phyloP scores from a whole-genome alignment of 2,329 filamentous ascomycete genomes.

The Teratosphaeria gauchensis region DNA sequence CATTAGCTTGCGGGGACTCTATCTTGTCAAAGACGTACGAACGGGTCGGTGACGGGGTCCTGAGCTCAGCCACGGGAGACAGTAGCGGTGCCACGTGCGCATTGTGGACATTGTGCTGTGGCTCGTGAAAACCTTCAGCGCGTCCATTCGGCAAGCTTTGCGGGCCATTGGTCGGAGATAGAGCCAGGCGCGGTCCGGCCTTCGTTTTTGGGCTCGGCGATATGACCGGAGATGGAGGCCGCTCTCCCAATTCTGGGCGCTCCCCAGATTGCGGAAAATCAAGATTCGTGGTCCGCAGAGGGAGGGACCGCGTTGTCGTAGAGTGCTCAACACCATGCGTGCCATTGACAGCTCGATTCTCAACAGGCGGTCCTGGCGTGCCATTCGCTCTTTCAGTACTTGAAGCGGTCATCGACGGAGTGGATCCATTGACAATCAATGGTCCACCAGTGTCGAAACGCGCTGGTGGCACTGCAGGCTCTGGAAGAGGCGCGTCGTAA shows the following conservation, averaged over 20 bases:
- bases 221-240: background rate
- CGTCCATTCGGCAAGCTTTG: conserved; percentile 3
- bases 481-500: conserved; percentile 7
- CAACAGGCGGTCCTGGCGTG: conserved; percentile 2
- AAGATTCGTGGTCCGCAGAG: conserved; percentile 3
- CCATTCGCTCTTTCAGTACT: conserved; percentile 9
- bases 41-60: conserved; percentile 59
- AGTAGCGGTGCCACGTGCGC: conserved; percentile 34
- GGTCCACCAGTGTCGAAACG: conserved; percentile 21
- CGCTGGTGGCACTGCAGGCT: conserved; percentile 2
- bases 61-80: conserved; percentile 65
- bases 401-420: conserved; percentile 5
- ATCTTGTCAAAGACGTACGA: conserved; percentile 44
- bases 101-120: conserved; percentile 1
- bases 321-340: background rate
- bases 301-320: conserved; percentile 11
- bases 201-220: conserved; percentile 11
- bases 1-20: conserved; percentile 17
- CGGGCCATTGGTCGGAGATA: conserved; percentile 16
- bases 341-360: conserved; percentile 1
- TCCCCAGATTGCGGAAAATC: background rate
- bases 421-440: conserved; percentile 34
- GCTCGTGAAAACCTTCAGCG: conserved; percentile 4
- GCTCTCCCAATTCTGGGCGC: background rate
- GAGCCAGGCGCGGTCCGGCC: conserved; percentile 8